Conservation (phyloP, 352 stramenopile species). For the Phytophthora nicotianae region DNA sequence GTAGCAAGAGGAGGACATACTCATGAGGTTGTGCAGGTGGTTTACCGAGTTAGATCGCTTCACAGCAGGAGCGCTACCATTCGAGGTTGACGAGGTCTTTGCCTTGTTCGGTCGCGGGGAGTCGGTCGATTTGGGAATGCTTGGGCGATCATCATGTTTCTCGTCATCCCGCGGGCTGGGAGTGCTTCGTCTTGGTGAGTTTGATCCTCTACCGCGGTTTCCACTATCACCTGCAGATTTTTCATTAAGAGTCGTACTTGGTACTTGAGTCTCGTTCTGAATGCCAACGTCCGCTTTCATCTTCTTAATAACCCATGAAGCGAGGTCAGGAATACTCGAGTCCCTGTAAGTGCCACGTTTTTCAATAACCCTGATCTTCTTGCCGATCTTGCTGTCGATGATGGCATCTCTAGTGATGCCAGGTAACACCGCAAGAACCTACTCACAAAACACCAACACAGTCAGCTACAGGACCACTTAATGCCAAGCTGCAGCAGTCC, state of each 20-base stretch:
- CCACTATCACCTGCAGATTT: constrained; percentile 16
- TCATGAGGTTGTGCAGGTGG: constrained; percentile 65
- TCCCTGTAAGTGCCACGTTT: constrained; percentile 37
- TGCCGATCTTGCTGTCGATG: constrained; percentile 56
- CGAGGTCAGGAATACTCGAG: constrained; percentile 45
- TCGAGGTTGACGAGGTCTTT: constrained; percentile 12
- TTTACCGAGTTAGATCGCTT: constrained; percentile 64
- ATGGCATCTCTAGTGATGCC: constrained; percentile 53
- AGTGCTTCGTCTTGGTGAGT: constrained; percentile 13
- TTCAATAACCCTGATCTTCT: constrained; percentile 46
- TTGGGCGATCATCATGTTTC: constrained; percentile 11
- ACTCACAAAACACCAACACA: background rate
- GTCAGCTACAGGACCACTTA: constrained; percentile 4
- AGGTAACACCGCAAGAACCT: constrained; percentile 66
- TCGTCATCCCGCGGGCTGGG: constrained; percentile 4
- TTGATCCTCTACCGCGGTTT: constrained; percentile 12
- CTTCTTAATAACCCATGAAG: constrained; percentile 59
- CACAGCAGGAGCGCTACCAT: constrained; percentile 13
- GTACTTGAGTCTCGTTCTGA: constrained; percentile 17
- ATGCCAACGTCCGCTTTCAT: constrained; percentile 48
- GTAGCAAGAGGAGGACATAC: constrained; percentile 32
- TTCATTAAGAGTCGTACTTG: constrained; percentile 7
- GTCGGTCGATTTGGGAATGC: constrained; percentile 2
- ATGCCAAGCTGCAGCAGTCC: background rate
- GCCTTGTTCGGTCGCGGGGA: constrained; percentile 20